Evolutionary conservation across 2,329 filamentous ascomycete species (phyloP).

Genomic region (Talaromyces islandicus): DNA sequence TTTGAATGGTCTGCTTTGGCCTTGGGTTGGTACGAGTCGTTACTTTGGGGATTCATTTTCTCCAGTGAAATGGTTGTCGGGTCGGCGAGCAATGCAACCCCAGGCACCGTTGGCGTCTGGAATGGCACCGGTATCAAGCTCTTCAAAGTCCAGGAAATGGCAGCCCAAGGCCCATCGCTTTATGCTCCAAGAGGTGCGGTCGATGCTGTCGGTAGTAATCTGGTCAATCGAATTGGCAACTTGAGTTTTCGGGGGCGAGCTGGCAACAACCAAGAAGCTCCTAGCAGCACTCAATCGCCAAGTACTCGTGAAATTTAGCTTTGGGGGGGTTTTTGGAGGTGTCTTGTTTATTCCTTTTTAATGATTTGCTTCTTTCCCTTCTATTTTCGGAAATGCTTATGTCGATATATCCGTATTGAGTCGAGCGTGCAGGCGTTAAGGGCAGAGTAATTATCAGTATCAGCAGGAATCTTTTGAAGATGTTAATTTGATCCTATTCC

Average conservation of each 20-base stretch:
- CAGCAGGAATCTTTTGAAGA: background rate
- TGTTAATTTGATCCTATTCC: background rate
- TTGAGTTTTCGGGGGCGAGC: conserved; percentile 61
- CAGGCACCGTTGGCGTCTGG: conserved; percentile 88
- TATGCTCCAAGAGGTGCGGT: conserved; percentile 84
- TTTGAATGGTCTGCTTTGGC: conserved; percentile 92
- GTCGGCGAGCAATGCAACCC: conserved; percentile 46
- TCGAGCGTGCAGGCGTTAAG: background rate
- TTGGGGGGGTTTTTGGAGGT: background rate
- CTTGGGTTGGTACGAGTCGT: conserved; percentile 90
- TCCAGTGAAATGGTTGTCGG: conserved; percentile 72
- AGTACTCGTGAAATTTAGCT: conserved; percentile 32
- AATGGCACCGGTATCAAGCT: conserved; percentile 83
- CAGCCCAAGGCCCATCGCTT: conserved; percentile 70
- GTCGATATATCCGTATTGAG: background rate
- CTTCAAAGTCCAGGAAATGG: conserved; percentile 83
- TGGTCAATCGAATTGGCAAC: conserved; percentile 79
- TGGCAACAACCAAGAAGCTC: conserved; percentile 27
- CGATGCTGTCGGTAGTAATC: conserved; percentile 84
- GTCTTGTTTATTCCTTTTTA: background rate
- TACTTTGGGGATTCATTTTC: conserved; percentile 92
- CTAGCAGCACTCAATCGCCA: conserved; percentile 21
- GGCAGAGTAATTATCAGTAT: background rate
- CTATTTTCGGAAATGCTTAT: background rate
- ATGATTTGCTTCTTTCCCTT: background rate